Evolutionary conservation across 305 asterid species (phyloP).

Genomic region (Fraxinus dipetala): DNA sequence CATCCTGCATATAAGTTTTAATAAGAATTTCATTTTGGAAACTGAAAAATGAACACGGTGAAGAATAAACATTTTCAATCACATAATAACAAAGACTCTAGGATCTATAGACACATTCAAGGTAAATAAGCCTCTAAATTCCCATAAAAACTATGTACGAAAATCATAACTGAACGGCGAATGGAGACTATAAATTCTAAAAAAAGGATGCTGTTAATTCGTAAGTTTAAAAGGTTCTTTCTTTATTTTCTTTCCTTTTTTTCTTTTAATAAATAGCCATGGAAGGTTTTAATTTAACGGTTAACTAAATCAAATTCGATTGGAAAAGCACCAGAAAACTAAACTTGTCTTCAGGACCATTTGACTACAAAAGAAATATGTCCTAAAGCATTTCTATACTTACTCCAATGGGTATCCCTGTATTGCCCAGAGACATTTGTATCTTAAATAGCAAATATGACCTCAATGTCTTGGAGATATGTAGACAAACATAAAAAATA

Average conservation of each 20-base stretch:
- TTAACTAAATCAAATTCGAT: background rate
- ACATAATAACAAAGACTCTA: slow-evolving; percentile 1
- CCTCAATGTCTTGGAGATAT: background rate
- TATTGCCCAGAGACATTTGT: background rate
- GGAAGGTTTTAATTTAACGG: slow-evolving; percentile 6
- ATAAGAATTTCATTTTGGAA: slow-evolving; percentile 8
- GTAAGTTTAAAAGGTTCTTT: background rate
- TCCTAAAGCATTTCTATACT: slow-evolving; percentile 15
- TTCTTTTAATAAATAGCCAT: background rate
- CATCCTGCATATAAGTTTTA: slow-evolving; percentile 57
- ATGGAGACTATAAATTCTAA: slow-evolving; percentile 4
- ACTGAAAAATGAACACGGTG: background rate
- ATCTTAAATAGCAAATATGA: background rate
- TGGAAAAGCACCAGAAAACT: background rate
- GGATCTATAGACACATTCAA: slow-evolving; percentile 6
- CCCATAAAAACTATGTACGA: background rate
- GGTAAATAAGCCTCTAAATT: slow-evolving; percentile 2
- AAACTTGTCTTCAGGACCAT: background rate
- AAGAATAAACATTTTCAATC: slow-evolving; percentile 9
- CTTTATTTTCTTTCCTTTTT: background rate
- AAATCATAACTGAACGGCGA: background rate
- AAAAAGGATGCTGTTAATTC: background rate
- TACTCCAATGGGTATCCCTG: background rate
- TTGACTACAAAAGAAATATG: slow-evolving; percentile 13
- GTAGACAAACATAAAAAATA: slow-evolving; percentile 15